Base-by-base conservation (phyloP, 768 basidiomycete genomes). In the Amanita jacksonii region DNA sequence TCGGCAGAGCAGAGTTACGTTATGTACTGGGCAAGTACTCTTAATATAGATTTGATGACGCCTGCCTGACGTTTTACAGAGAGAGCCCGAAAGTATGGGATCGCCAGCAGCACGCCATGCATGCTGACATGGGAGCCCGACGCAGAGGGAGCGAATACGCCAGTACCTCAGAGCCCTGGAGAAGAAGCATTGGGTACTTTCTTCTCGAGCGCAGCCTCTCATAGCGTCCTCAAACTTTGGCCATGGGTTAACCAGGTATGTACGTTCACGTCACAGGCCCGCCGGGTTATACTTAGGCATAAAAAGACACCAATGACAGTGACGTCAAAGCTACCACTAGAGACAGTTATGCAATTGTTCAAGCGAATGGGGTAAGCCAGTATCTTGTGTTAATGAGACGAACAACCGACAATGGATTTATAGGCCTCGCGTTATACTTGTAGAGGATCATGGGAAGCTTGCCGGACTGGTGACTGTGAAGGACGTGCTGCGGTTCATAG, bases 301-400 rank as follows among this genome's bases (percentile, higher is more conserved):
- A 35, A 37, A 45, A 58, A 99, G 96, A 94, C 91, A 0, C 92
- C 94, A 1, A 74, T 99, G 55, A 91, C 88, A 0, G 92, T 96
- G 8, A 84, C 91, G 5, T 84, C 91, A 1, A 87, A 88, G 50
- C 73, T 96, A 31, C 91, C 92, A 0, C 68, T 99, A 33, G 96
- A 99, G 61, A 91, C 97, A 43, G 90, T 93, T 6, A 90, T 96
- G 85, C 91, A 99, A 57, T 65, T 99, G 20, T 99, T 98, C 72
- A 89, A 94, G 58, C 76, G 90, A 36, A 88, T 99, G 85, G 96
- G 96, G 96, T 96, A 56, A 53, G 89, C 71, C 10, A 15, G 13
- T 8, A 30, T 16, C 13, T 18, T 38, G 5, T 28, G 25, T 22
- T 10, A 9, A 45, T 5, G 13, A 22, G 6, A 9, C 10, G 22